phyloP scores from a whole-genome alignment of 192 early-diverging fungal species.

The Entomortierella beljakovae region DNA sequence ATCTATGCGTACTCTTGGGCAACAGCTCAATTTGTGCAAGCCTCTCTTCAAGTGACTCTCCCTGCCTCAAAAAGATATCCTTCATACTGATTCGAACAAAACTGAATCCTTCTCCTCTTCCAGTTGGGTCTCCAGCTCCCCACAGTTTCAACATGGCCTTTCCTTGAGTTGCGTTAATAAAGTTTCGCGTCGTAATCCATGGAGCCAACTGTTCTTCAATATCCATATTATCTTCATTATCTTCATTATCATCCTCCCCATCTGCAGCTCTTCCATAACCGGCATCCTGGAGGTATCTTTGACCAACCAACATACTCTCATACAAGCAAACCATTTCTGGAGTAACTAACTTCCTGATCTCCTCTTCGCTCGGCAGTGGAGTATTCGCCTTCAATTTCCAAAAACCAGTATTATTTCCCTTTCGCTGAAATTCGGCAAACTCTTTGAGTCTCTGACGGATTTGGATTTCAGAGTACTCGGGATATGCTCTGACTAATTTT shows the following conservation, averaged over 20 bases:
- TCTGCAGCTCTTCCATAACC: conserved; percentile 78
- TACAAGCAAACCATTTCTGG: conserved; percentile 96
- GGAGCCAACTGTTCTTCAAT: conserved; percentile 95
- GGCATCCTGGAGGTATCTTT: conserved; percentile 90
- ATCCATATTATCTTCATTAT: conserved; percentile 77
- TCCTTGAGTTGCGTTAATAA: conserved; percentile 90
- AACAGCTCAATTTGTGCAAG: conserved; percentile 83
- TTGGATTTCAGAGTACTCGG: conserved; percentile 87
- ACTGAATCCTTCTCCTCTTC: conserved; percentile 95
- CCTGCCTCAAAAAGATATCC: conserved; percentile 92
- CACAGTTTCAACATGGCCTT: conserved; percentile 97
- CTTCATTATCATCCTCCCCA: conserved; percentile 77
- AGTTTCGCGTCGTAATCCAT: conserved; percentile 96
- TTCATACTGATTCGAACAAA: conserved; percentile 98
- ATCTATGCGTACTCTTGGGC: conserved; percentile 85
- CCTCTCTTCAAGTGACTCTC: conserved; percentile 87
- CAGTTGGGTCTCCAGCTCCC: conserved; percentile 97
- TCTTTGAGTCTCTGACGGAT: conserved; percentile 96
- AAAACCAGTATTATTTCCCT: conserved; percentile 86
- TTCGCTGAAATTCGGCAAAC: conserved; percentile 93
- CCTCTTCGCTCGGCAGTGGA: conserved; percentile 85
- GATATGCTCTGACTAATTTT: conserved; percentile 84
- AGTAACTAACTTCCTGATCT: conserved; percentile 89
- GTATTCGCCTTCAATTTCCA: conserved; percentile 88
- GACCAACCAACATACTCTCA: conserved; percentile 93